These are phyloP conservation scores for Exophiala dermatitidis DNA, from an alignment of 2,329 filamentous ascomycete genomes.

Conservation along the genomic window DNA sequence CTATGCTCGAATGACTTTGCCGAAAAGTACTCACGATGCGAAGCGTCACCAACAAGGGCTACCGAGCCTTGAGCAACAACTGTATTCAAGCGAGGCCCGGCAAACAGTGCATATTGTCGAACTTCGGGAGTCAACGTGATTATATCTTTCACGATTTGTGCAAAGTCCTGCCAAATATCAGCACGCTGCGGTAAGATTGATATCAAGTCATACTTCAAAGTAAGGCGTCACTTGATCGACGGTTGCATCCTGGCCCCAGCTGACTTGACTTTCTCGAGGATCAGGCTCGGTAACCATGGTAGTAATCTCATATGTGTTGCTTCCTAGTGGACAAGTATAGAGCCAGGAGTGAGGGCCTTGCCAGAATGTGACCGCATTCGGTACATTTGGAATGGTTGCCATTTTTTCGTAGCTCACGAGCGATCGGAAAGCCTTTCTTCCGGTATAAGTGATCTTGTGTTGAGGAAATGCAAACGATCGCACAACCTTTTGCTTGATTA, in stretches of 20 bases:
- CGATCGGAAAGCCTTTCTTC: background rate
- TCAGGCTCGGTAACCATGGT: conserved; percentile 3
- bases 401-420: background rate
- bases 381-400: background rate
- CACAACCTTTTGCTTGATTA: background rate
- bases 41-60: conserved; percentile 14
- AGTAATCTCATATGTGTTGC: conserved; percentile 9
- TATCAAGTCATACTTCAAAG: background rate
- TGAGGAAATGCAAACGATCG: background rate
- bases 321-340: background rate
- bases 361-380: background rate
- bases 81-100: background rate
- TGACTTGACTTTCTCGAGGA: conserved; percentile 6
- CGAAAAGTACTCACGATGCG: conserved; percentile 3
- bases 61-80: background rate
- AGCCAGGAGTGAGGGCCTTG: background rate
- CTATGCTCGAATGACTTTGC: background rate
- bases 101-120: background rate
- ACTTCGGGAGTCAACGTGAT: background rate
- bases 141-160: background rate
- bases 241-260: conserved; percentile 12
- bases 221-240: background rate
- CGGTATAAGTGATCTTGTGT: background rate
- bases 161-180: background rate
- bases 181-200: background rate